Base-by-base conservation (phyloP, 2,329 filamentous ascomycete species). In the Epicoccum nigrum region DNA sequence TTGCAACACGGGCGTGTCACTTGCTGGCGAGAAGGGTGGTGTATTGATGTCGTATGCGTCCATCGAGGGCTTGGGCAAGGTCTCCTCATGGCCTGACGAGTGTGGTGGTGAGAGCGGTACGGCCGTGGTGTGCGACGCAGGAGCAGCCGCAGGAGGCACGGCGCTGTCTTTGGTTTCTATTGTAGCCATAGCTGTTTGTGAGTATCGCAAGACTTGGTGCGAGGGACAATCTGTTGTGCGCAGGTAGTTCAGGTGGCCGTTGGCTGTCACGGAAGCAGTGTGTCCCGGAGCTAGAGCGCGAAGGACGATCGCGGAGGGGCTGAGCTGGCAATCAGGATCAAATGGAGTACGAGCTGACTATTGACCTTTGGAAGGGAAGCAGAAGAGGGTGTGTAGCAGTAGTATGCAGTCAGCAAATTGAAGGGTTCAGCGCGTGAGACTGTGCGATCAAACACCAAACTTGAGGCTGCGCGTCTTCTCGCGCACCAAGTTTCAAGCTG, bases 1-100 rank as follows among this genome's bases (percentile, higher is more conserved):
- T 33, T 62, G 59, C 16, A 72, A 50, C 6, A 68, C 62, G 0
- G 68, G 65, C 8, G 67, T 71, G 16, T 64, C 60, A 53, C 68
- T 71, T 9, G 63, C 62, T 2, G 69, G 68, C 19, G 67, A 70
- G 53, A 70, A 69, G 0, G 67, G 68, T 4, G 69, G 67, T 8
- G 67, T 66, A 4, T 46, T 45, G 7, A 43, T 43, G 7, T 53
- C 44, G 16, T 63, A 55, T n/a, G 53, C 25, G 6, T 66, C 64
- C 13, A 53, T 59, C 9, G 58, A 58, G 6, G 49, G 21, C 27
- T 60, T 64, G 38, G 57, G 40, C 4, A 63, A 42, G n/a, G 51
- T 40, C 38, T 46, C 38, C 38, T 46, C 51, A 32, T 52, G 40
- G 16, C 59, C 59, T 4, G 57, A 55, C 19, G 68, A 67, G 16